These are phyloP conservation scores for Heliocybe sulcata DNA, from an alignment of 1,284 basidiomycete species.

Conservation along the genomic window DNA sequence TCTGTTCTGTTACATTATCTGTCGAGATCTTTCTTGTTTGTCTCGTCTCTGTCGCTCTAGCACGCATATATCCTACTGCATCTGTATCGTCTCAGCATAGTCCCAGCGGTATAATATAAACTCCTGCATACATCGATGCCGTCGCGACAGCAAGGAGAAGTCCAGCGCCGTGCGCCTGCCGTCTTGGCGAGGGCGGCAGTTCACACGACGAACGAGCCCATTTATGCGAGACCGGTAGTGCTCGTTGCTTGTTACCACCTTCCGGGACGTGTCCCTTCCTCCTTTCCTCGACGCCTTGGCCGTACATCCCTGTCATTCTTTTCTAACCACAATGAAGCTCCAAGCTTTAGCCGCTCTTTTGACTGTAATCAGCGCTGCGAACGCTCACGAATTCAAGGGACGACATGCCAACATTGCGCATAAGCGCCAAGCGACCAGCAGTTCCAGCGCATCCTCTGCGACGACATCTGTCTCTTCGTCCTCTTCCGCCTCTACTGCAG, in stretches of 20 bases:
- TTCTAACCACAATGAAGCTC: conserved; percentile 31
- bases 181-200: not conserved
- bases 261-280: not conserved
- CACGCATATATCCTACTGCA: conserved; percentile 2
- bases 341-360: conserved; percentile 36
- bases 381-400: conserved; percentile 24
- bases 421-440: conserved; percentile 11
- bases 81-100: conserved; percentile 1
- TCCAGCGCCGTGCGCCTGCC: not conserved
- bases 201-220: not conserved
- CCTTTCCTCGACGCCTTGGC: conserved; percentile 10
- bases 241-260: not conserved
- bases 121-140: not conserved
- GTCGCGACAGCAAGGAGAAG: not conserved
- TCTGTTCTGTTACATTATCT: not conserved
- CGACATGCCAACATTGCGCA: conserved; percentile 20
- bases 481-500: conserved; percentile 14
- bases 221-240: not conserved
- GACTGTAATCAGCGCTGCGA: conserved; percentile 25
- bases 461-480: conserved; percentile 15
- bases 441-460: conserved; percentile 13
- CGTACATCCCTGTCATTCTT: conserved; percentile 5
- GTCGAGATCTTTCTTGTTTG: not conserved
- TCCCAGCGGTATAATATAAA: not conserved
- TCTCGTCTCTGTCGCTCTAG: not conserved